Percentiles rank a stretch among this genome's conserved stretches.
phyloP scores from a whole-genome alignment of 805 yeast species.

The Hanseniaspora guilliermondii region DNA sequence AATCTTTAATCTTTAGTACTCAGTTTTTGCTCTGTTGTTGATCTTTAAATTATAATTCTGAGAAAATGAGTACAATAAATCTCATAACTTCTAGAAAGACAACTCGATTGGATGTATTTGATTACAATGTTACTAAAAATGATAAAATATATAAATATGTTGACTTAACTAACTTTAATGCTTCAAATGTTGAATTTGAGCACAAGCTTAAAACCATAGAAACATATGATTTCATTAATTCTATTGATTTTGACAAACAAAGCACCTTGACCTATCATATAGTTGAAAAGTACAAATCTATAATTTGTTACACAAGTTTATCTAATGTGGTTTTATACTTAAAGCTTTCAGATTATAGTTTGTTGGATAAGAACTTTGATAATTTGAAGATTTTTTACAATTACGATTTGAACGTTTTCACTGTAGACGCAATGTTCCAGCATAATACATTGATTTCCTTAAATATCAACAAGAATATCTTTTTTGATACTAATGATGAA shows the following conservation, averaged over 20 bases:
- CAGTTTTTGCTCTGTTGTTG: not conserved
- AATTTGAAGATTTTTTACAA: conserved; percentile 1
- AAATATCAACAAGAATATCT: not conserved
- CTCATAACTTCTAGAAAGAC: not conserved
- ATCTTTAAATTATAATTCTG: not conserved
- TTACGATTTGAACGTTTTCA: not conserved
- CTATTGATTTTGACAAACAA: conserved; percentile 1
- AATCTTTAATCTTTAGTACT: no score
- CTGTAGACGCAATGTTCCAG: not conserved
- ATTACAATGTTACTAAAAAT: not conserved
- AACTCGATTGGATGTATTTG: conserved; percentile 1
- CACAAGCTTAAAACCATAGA: not conserved
- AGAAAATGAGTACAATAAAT: not conserved
- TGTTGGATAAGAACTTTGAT: not conserved
- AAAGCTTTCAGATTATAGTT: not conserved
- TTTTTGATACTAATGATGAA: not conserved
- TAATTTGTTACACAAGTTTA: not conserved
- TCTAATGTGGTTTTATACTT: not conserved
- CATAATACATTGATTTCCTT: not conserved
- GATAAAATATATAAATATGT: not conserved
- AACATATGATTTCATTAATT: not conserved
- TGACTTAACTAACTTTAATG: not conserved
- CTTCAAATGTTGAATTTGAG: not conserved
- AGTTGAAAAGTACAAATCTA: not conserved
- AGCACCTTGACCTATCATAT: conserved; percentile 1